Conservation (phyloP, 179 eudicot species). For the Spergularia azorica region DNA sequence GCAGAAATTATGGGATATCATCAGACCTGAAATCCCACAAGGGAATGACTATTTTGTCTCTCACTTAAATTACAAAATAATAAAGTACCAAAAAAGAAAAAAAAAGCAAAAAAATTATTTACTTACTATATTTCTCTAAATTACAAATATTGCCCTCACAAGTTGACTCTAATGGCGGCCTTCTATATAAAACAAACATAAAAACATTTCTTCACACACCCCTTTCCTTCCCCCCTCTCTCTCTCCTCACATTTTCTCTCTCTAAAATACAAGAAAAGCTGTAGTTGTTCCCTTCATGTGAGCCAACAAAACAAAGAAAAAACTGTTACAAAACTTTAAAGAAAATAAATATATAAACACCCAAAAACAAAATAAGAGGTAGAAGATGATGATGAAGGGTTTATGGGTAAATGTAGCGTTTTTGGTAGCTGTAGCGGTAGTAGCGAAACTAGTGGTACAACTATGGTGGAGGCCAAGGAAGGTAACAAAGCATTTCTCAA, state of each 20-base stretch:
- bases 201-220: conserved; percentile 33
- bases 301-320: background rate
- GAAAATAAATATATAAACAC: background rate
- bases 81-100: background rate
- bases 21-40: conserved; percentile 26
- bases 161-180: conserved; percentile 41
- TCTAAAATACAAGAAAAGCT: conserved; percentile 21
- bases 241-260: conserved; percentile 27
- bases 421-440: conserved; percentile 22
- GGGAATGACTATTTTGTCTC: conserved; percentile 23
- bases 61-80: background rate
- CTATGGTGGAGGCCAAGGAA: conserved; percentile 85
- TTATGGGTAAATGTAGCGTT: conserved; percentile 35
- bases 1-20: conserved; percentile 23
- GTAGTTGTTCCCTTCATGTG: conserved; percentile 24
- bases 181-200: conserved; percentile 42
- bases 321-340: background rate
- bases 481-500: conserved; percentile 57
- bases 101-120: background rate
- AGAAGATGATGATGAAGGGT: conserved; percentile 20
- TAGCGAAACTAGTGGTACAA: conserved; percentile 37
- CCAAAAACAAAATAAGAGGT: conserved; percentile 22
- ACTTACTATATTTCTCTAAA: background rate
- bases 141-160: conserved; percentile 31
- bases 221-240: conserved; percentile 18